These are phyloP conservation scores for Cucurbita moschata DNA, from an alignment of 306 rosid genomes.

Conservation along the genomic window DNA sequence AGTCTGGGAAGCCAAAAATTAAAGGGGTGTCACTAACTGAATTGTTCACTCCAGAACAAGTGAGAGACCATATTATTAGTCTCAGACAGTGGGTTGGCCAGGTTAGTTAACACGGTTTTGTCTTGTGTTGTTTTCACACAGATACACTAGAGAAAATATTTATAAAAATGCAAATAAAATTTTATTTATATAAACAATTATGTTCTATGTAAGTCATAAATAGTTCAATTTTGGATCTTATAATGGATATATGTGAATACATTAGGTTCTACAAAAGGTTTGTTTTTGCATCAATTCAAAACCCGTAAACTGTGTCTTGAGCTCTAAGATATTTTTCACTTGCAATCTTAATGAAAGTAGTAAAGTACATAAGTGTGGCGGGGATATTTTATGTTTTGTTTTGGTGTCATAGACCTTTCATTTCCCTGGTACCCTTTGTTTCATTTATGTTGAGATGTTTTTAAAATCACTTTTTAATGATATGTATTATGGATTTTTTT, in stretches of 20 bases:
- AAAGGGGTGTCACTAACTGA: slow-evolving; percentile 90
- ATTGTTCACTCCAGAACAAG: slow-evolving; percentile 89
- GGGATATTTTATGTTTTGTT: no score
- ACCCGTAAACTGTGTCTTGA: no score
- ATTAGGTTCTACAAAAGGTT: neutral
- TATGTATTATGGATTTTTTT: no score
- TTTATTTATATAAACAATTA: neutral
- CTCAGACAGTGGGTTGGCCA: slow-evolving; percentile 99
- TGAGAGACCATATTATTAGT: slow-evolving; percentile 68
- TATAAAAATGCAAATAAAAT: neutral
- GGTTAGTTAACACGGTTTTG: slow-evolving; percentile 32
- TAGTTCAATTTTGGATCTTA: neutral
- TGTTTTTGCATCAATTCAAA: no score
- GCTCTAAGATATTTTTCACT: no score
- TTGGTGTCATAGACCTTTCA: no score
- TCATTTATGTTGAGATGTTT: no score
- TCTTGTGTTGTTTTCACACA: neutral
- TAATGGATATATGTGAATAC: neutral
- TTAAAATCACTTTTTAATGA: no score
- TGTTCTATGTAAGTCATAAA: neutral
- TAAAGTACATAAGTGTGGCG: no score
- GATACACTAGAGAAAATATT: neutral
- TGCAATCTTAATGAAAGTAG: no score
- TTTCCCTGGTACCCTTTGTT: no score
- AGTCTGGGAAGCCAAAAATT: slow-evolving; percentile 94